Evolutionary conservation across 192 early-diverging fungal genomes (phyloP).

Genomic region (Hyaloraphidium curvatum): DNA sequence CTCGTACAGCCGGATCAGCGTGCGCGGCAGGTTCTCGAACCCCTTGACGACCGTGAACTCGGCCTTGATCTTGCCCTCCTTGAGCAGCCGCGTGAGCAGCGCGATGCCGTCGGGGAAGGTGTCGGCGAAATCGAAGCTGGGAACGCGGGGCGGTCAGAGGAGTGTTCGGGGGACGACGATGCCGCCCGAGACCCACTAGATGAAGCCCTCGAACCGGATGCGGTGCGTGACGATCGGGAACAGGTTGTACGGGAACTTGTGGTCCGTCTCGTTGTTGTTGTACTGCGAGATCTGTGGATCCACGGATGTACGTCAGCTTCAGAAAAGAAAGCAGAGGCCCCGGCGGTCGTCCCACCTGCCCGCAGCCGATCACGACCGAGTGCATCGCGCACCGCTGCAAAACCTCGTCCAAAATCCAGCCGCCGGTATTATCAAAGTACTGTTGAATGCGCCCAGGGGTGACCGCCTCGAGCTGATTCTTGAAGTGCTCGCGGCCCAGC

Average conservation of each 20-base stretch:
- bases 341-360: background rate
- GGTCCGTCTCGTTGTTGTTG: background rate
- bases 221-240: background rate
- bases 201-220: background rate
- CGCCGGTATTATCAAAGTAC: conserved; percentile 1
- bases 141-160: too few species aligned
- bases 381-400: background rate
- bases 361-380: background rate
- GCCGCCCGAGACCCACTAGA: too few species aligned
- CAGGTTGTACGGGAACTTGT: background rate
- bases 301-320: background rate
- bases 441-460: background rate
- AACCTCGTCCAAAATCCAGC: background rate
- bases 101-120: background rate
- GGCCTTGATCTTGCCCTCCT: background rate
- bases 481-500: background rate
- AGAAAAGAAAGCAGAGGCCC: background rate
- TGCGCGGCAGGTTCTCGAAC: background rate
- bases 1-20: background rate
- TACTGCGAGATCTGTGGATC: background rate
- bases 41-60: background rate
- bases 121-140: background rate
- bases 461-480: background rate
- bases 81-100: background rate
- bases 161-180: too few species aligned